phyloP scores from a whole-genome alignment of 495 filamentous ascomycete species.

The Annulohypoxylon maeteangense region DNA sequence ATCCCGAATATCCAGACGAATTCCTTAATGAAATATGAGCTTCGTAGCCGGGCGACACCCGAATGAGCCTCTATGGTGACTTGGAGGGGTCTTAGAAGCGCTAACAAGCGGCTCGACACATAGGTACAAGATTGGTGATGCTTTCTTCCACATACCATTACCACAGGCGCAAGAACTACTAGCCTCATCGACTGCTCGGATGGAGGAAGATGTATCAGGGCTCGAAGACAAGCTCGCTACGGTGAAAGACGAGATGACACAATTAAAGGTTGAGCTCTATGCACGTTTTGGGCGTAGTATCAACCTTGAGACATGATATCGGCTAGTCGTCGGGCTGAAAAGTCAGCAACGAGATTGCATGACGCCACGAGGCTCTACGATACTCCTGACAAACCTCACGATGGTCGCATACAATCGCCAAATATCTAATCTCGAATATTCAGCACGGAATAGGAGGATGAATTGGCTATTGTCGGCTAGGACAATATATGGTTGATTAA shows the following conservation, averaged over 20 bases:
- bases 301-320: conserved; percentile 86
- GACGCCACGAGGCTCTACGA: background rate
- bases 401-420: background rate
- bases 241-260: conserved; percentile 84
- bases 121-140: conserved; percentile 96
- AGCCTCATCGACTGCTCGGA: conserved; percentile 70
- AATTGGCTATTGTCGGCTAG: background rate
- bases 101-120: conserved; percentile 29
- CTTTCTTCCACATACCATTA: conserved; percentile 88
- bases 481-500: background rate
- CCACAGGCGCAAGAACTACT: conserved; percentile 87
- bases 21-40: no score
- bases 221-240: conserved; percentile 79
- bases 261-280: conserved; percentile 90
- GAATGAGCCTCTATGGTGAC: background rate
- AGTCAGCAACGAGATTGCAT: background rate
- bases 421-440: background rate
- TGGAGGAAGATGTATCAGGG: conserved; percentile 77
- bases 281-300: conserved; percentile 94
- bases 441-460: background rate
- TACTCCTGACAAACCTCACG: background rate
- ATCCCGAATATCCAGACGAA: background rate
- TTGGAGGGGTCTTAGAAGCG: background rate
- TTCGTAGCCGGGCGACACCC: background rate
- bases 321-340: background rate